A percentile compares a stretch with the other conserved stretches of the same genome.
phyloP scores from a whole-genome alignment of 768 basidiomycete species.

The Tephrocybe sp. region DNA sequence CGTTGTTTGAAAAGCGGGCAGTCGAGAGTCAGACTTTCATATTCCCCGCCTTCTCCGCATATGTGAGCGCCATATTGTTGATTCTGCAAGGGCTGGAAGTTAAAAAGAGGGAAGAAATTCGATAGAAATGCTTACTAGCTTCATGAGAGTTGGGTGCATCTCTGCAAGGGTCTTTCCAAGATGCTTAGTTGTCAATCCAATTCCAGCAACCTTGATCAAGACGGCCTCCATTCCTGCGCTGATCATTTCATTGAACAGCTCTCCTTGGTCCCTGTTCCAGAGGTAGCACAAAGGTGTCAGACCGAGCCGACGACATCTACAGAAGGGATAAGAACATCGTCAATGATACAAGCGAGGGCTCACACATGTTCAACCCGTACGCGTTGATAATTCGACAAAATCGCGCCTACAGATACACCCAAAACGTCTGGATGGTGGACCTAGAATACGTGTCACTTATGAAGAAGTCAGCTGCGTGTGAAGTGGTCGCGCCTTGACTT shows the following conservation, averaged over 20 bases:
- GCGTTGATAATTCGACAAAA: constrained; percentile 96
- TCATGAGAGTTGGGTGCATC: constrained; percentile 71
- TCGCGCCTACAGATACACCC: constrained; percentile 93
- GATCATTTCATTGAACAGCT: constrained; percentile 87
- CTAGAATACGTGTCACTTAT: constrained; percentile 35
- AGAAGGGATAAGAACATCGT: background rate
- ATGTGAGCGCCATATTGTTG: constrained; percentile 84
- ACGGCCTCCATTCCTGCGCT: constrained; percentile 74
- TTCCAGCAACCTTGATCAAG: constrained; percentile 94
- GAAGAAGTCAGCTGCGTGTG: background rate
- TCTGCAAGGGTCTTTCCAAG: constrained; percentile 74
- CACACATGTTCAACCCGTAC: constrained; percentile 98
- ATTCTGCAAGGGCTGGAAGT: constrained; percentile 48
- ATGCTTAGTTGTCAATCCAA: constrained; percentile 77
- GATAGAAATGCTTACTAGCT: constrained; percentile 53
- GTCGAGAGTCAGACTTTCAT: constrained; percentile 91
- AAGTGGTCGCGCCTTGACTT: constrained; percentile 65
- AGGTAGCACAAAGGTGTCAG: constrained; percentile 84
- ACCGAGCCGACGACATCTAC: constrained; percentile 77
- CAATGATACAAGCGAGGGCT: constrained; percentile 23
- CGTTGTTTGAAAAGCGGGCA: constrained; percentile 83
- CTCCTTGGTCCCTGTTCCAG: constrained; percentile 92
- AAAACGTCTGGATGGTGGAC: constrained; percentile 74
- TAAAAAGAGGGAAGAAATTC: background rate
- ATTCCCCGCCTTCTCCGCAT: constrained; percentile 98